phyloP scores from a whole-genome alignment of 2,329 filamentous ascomycete genomes.

The Fusarium sp. region DNA sequence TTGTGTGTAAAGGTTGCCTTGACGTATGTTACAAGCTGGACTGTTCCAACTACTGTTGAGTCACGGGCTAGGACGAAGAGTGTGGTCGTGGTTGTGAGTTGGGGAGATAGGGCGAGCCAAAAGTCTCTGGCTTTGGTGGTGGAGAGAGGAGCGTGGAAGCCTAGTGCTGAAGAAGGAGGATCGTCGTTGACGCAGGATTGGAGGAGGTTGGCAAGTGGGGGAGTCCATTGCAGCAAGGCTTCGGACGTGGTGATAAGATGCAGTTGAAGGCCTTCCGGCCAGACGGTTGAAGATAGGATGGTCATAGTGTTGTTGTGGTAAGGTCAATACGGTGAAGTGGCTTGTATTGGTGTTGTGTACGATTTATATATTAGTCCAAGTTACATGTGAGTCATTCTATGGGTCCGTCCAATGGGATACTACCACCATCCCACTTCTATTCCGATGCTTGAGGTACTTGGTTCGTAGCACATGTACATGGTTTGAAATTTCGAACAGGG shows the following conservation, averaged over 20 bases:
- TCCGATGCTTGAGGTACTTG: too few species aligned
- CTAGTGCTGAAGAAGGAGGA: conserved; percentile 1
- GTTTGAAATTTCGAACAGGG: too few species aligned
- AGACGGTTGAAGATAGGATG: not conserved
- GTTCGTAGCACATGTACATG: too few species aligned
- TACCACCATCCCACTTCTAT: too few species aligned
- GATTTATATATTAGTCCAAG: too few species aligned
- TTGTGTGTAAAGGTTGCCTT: conserved; percentile 5
- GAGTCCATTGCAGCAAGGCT: not conserved
- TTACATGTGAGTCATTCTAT: not conserved
- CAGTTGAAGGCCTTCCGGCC: not conserved
- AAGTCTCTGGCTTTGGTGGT: not conserved
- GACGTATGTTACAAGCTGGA: not conserved
- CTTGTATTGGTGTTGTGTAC: too few species aligned
- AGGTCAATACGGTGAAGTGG: too few species aligned
- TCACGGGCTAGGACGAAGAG: not conserved
- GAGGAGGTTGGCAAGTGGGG: not conserved
- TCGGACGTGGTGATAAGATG: fast-evolving
- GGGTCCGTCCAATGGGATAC: too few species aligned
- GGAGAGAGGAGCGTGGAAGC: conserved; percentile 2
- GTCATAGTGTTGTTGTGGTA: too few species aligned
- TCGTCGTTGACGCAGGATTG: conserved; percentile 1
- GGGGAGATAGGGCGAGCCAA: not conserved
- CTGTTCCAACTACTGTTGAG: not conserved
- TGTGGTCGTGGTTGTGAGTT: not conserved